Conservation (phyloP, 495 filamentous ascomycete genomes). For the Hypomontagnella monticulosa region DNA sequence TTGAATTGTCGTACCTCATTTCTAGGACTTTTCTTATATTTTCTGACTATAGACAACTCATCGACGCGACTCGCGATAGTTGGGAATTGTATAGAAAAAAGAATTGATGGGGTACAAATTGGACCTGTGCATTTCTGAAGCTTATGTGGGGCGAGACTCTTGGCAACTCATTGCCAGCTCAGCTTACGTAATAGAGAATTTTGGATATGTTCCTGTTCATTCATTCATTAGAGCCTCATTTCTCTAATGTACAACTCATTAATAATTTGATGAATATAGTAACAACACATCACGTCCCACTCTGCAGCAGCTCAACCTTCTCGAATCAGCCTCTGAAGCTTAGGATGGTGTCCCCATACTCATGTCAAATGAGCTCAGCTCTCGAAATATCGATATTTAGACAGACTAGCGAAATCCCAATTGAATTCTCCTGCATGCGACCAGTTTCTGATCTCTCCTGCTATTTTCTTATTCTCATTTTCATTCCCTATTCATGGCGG, state of each 20-base stretch:
- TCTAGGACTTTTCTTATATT: neutral
- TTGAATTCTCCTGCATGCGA: too few species aligned
- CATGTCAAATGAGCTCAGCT: too few species aligned
- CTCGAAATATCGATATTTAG: too few species aligned
- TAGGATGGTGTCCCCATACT: too few species aligned
- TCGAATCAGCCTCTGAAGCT: too few species aligned
- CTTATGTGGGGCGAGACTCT: neutral
- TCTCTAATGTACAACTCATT: neutral
- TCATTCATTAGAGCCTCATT: neutral
- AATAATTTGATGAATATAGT: too few species aligned
- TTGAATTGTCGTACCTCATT: neutral
- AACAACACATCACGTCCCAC: too few species aligned
- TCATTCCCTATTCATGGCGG: too few species aligned
- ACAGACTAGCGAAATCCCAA: too few species aligned
- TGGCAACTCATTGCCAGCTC: neutral
- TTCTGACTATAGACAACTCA: neutral
- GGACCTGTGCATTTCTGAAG: conserved; percentile 3
- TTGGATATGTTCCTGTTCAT: neutral
- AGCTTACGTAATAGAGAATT: conserved; percentile 6
- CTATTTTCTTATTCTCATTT: too few species aligned
- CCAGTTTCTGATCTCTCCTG: too few species aligned
- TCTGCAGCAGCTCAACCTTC: too few species aligned
- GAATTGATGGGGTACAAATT: neutral
- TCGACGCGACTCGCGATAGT: neutral
- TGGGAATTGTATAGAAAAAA: neutral